These are phyloP conservation scores for Chlorella sp. DNA, from an alignment of 139 green algal species.

Conservation along the genomic window DNA sequence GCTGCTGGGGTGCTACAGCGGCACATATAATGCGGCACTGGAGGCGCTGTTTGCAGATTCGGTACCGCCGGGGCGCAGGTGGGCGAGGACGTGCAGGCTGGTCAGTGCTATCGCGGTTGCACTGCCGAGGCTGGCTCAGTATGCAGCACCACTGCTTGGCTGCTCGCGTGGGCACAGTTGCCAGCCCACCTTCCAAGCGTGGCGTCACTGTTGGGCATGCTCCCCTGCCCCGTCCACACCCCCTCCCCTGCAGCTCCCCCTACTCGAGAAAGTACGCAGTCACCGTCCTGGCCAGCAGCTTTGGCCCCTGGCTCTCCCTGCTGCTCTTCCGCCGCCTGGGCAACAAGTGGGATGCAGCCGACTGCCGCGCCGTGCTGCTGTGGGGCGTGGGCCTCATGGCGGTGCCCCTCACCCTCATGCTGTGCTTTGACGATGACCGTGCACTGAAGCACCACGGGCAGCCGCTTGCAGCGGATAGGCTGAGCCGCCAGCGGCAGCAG, in stretches of 20 bases:
- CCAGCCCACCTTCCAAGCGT: too few relatives aligned
- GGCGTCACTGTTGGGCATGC: too few relatives aligned
- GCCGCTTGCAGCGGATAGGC: neutral
- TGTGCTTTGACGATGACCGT: constrained; percentile 57
- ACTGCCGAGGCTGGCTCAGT: too few relatives aligned
- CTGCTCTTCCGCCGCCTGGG: constrained; percentile 52
- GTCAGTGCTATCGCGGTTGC: too few relatives aligned
- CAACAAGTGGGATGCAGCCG: constrained; percentile 47
- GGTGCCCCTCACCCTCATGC: constrained; percentile 46
- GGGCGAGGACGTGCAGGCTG: neutral
- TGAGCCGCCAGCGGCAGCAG: neutral
- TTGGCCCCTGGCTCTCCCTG: constrained; percentile 49
- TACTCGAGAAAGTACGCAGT: constrained; percentile 48
- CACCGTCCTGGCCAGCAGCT: constrained; percentile 22
- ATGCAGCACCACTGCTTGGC: too few relatives aligned
- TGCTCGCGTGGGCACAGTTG: too few relatives aligned
- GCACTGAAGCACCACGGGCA: constrained; percentile 30
- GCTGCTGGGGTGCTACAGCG: constrained; percentile 32
- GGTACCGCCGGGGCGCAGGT: constrained; percentile 32
- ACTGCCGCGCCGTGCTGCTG: constrained; percentile 54
- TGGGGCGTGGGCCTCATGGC: constrained; percentile 45
- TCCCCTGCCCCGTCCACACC: neutral
- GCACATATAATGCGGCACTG: neutral
- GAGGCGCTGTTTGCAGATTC: constrained; percentile 52
- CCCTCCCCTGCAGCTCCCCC: constrained; percentile 25